Conservation (phyloP, 768 basidiomycete species). For the Pleurotus ostreatus region DNA sequence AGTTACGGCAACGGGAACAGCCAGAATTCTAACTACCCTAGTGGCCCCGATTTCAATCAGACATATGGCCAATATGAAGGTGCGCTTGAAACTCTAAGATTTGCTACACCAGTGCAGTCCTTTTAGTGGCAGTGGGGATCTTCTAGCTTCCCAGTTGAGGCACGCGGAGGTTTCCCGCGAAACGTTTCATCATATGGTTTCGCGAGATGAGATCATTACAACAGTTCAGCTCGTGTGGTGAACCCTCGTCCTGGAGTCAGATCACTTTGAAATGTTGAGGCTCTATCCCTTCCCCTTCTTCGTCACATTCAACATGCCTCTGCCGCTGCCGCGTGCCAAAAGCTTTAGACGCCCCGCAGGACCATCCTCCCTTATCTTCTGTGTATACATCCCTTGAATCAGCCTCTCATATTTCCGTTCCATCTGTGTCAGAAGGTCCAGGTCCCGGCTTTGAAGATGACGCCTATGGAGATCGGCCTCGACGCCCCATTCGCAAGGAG, state of each 20-base stretch:
- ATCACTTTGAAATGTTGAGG: not conserved
- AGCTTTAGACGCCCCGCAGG: not conserved
- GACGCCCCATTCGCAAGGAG: constrained; percentile 63
- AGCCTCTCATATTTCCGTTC: constrained; percentile 48
- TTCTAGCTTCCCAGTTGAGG: constrained; percentile 42
- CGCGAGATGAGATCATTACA: constrained; percentile 15
- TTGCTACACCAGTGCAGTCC: constrained; percentile 38
- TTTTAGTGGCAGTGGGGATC: constrained; percentile 18
- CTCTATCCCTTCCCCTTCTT: constrained; percentile 9
- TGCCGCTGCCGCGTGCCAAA: constrained; percentile 3
- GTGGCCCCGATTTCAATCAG: constrained; percentile 44
- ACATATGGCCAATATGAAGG: constrained; percentile 72
- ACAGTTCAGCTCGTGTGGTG: constrained; percentile 8
- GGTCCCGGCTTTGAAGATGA: constrained; percentile 54
- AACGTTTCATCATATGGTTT: constrained; percentile 14
- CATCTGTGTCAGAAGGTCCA: constrained; percentile 59
- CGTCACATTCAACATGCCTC: constrained; percentile 18
- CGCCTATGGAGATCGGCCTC: constrained; percentile 31
- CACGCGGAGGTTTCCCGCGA: constrained; percentile 26
- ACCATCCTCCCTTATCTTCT: constrained; percentile 14
- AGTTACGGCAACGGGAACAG: constrained; percentile 50
- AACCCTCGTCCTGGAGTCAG: constrained; percentile 7
- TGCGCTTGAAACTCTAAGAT: constrained; percentile 75
- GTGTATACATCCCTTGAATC: constrained; percentile 24
- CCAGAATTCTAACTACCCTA: constrained; percentile 32